Evolutionary conservation across 2,329 filamentous ascomycete species (phyloP), one percentile per base, ranked within the genome.

Genomic region (Cladosporium sp.): DNA sequence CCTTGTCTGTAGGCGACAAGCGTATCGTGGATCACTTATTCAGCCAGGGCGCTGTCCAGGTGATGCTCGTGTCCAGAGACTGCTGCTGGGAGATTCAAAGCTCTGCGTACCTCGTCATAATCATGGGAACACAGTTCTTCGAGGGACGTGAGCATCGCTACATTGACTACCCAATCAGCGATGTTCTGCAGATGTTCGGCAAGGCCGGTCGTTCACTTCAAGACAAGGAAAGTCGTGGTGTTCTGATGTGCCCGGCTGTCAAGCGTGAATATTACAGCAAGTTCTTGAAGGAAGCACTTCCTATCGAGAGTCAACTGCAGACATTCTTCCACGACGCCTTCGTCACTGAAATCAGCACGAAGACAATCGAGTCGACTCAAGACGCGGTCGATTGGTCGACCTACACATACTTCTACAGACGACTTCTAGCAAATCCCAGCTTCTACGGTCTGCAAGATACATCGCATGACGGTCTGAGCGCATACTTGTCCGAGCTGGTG

Each of bases 201-300:
- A 96, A 95, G 78, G 91, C 95, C 44, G 88, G 93, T 64, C 88
- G 91, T 49, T 88, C 92, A 1, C 86, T 89, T 3, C 85, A 89
- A 74, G 93, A 97, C 73, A 92, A 91, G 65, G 86, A 90, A 65
- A 90, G 91, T 55, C 92, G 91, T 68, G 96, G 94, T 71, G 92
- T 99, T n/a, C 84, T 99, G 53, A 98, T 99, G 95, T 88, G 97
- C 12, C 93, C 94, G 2, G 89, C 91, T 21, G 92, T 96, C 57
- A 97, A 96, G 84, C 89, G 95, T 44, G 93, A 97, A 69, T 99
- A 97, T 80, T 99, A 98, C 85, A 96, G 95, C 81, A 99, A 99
- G 80, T 99, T 99, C 83, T 81, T 99, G 70, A 94, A 95, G 72
- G 96, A 99, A 78, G 95, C 95, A 23, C 83, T 99, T 50, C 95